Conservation (phyloP, 805 yeast genomes). For the Yarrowia sp. region DNA sequence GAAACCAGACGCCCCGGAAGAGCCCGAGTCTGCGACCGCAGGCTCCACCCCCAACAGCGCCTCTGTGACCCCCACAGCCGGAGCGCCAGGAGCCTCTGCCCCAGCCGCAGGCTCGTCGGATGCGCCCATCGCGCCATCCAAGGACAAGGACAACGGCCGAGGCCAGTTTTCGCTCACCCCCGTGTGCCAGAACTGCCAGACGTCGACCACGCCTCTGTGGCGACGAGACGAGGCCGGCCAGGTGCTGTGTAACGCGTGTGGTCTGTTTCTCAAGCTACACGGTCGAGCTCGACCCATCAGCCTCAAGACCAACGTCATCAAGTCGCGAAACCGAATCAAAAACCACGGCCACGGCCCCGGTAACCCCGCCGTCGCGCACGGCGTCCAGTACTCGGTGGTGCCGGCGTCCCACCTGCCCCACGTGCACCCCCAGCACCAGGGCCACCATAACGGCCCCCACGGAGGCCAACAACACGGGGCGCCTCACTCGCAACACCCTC, state of each 20-base stretch:
- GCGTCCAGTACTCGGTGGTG: constrained; percentile 4
- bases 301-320: constrained; percentile 86
- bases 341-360: constrained; percentile 15
- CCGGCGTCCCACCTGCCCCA: constrained; percentile 11
- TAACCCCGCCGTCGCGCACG: constrained; percentile 4
- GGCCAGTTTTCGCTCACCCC: constrained; percentile 18
- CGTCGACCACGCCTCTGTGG: constrained; percentile 94
- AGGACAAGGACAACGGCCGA: constrained; percentile 9
- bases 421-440: constrained; percentile 8
- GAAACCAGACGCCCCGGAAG: no score
- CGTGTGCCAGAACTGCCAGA: constrained; percentile 78
- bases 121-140: not conserved
- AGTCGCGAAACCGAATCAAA: constrained; percentile 81
- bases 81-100: no score
- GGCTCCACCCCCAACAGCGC: not conserved
- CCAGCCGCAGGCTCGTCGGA: not conserved
- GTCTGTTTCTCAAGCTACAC: constrained; percentile 80
- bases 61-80: not conserved
- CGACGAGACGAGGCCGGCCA: constrained; percentile 88
- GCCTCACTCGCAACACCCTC: not conserved
- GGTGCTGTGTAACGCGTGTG: constrained; percentile 93
- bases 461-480: not conserved
- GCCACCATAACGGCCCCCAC: not conserved
- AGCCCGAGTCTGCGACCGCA: no score
- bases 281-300: constrained; percentile 91